Base-by-base conservation (phyloP, 2,329 filamentous ascomycete genomes). In the Exophiala oligosperma region DNA sequence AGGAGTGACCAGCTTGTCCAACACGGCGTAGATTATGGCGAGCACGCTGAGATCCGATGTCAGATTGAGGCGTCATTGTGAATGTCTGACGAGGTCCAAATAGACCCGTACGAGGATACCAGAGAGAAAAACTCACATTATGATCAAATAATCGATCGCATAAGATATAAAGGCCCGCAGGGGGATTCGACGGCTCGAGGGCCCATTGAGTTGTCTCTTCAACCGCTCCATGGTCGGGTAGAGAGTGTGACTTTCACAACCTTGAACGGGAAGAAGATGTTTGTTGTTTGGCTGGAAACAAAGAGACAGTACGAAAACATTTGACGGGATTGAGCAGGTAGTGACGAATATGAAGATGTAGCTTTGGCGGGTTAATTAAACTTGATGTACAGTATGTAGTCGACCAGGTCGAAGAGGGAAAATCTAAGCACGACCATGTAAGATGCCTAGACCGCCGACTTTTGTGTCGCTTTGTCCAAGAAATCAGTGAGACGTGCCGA, bases 141-240 rank as follows among this genome's bases (percentile, higher is more conserved):
- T 79, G 54, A 84, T 82, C 52, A 82, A 75, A 75, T 84, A 85
- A 74, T 85, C 82, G 62, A 79, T 71, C 60, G 84, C 77, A 67
- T 84, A 84, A 23, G 40, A 43, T 43, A 43, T 43, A 5, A 43
- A 9, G 40, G 40, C 40, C 40, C 40, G 5, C 14, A 23, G n/a
- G 21, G 40, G 44, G 14, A 49, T 29, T 37, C n/a, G 49, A 43
- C 40, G 35, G 37, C n/a, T 35, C 35, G n/a, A 43, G 17, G 49
- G 32, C n/a, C 14, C 29, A 52, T 17, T 21, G 49, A 40, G 17
- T 4, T 28, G 29, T 23, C n/a, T 21, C 23, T 41, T 40, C 3
- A 41, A 23, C 9, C 21, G 32, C 8, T 50, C 26, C 26, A 50
- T 50, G 21, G 11, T 43, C 40, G 40, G 40, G 38, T 17, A 17